Conservation (phyloP, 2,329 filamentous ascomycete genomes). For the Microcera coccophila region DNA sequence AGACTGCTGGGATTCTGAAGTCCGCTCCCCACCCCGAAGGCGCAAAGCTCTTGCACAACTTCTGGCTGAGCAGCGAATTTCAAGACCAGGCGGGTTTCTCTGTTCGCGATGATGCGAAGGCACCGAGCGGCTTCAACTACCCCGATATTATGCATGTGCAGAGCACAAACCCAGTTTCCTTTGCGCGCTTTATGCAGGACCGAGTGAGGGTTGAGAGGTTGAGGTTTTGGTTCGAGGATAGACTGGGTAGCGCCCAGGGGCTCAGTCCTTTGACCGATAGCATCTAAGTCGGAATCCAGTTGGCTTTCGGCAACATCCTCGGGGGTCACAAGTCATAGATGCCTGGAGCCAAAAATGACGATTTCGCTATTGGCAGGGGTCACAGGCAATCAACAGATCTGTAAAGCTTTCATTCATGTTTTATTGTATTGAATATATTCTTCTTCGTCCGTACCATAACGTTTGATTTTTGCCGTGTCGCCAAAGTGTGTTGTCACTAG, state of each 20-base stretch:
- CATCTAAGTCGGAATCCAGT: too few relatives aligned
- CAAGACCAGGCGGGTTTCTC: constrained; percentile 34
- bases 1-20: constrained; percentile 46
- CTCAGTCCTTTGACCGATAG: constrained; percentile 34
- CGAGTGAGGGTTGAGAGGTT: constrained; percentile 39
- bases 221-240: constrained; percentile 40
- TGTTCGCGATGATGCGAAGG: constrained; percentile 32
- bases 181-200: constrained; percentile 41
- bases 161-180: constrained; percentile 36
- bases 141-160: constrained; percentile 14
- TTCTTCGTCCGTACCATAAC: too few relatives aligned
- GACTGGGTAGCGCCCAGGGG: constrained; percentile 41
- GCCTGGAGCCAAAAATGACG: too few relatives aligned
- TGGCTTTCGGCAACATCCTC: too few relatives aligned
- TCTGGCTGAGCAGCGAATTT: constrained; percentile 39
- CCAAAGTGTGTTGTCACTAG: too few relatives aligned
- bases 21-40: constrained; percentile 47
- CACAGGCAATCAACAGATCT: too few relatives aligned
- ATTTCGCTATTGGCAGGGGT: too few relatives aligned
- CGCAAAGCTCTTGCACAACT: constrained; percentile 49
- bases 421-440: too few relatives aligned
- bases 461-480: too few relatives aligned
- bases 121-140: constrained; percentile 27
- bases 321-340: too few relatives aligned
- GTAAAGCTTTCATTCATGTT: too few relatives aligned